A percentile compares a stretch with the other conserved stretches of the same genome.
Evolutionary conservation across 768 basidiomycete species (phyloP).

Genomic region (Rhodotorula taiwanensis): DNA sequence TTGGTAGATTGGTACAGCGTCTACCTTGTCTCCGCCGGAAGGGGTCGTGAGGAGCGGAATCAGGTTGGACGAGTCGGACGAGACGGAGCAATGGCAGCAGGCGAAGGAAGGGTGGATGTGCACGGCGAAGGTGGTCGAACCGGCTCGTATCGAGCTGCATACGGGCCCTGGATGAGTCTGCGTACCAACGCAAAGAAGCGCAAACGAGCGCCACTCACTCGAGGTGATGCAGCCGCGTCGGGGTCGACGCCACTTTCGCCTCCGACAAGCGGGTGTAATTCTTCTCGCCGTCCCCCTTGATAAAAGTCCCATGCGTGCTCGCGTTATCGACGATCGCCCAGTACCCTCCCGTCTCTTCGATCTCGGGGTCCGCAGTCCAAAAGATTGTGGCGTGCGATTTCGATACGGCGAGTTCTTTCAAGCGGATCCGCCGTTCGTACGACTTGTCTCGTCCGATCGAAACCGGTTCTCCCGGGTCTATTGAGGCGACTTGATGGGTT

Average conservation of each 20-base stretch:
- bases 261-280: constrained; percentile 7
- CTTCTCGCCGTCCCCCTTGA: constrained; percentile 39
- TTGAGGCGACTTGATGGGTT: constrained; percentile 50
- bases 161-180: too few relatives aligned
- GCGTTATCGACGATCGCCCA: constrained; percentile 81
- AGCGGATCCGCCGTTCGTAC: constrained; percentile 55
- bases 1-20: not conserved
- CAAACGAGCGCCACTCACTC: too few relatives aligned
- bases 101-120: constrained; percentile 35
- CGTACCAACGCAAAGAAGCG: too few relatives aligned
- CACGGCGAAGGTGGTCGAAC: constrained; percentile 22
- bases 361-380: constrained; percentile 48
- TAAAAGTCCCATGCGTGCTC: constrained; percentile 73
- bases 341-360: constrained; percentile 42
- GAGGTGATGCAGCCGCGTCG: constrained; percentile 20
- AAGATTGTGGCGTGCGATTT: constrained; percentile 71
- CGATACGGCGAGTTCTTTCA: constrained; percentile 78
- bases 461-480: constrained; percentile 57
- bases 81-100: constrained; percentile 28
- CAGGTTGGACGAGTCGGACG: constrained; percentile 33
- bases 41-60: constrained; percentile 22
- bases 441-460: constrained; percentile 68
- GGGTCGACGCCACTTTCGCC: constrained; percentile 9
- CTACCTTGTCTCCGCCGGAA: not conserved
- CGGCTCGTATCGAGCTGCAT: constrained; percentile 20